Evolutionary conservation across 2,329 filamentous ascomycete species (phyloP).

Genomic region (Scedosporium apiospermum): DNA sequence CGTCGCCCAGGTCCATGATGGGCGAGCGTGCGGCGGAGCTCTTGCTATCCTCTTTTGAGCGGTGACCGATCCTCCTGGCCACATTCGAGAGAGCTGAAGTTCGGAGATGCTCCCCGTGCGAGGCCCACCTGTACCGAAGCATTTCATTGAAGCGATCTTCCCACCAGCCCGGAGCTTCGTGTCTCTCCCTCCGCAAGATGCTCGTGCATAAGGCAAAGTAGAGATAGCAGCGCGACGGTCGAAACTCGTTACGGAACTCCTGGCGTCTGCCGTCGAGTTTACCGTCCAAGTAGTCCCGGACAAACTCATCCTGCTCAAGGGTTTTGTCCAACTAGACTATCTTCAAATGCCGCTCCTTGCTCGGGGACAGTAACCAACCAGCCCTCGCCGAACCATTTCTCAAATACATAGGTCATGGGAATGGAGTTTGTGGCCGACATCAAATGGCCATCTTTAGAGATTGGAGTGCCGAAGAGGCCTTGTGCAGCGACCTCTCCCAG

Average conservation of each 20-base stretch:
- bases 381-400: neutral
- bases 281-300: too few relatives aligned
- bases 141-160: neutral
- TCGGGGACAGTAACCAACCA: neutral
- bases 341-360: neutral
- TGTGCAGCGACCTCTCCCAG: neutral
- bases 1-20: neutral
- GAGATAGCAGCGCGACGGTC: neutral
- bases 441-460: neutral
- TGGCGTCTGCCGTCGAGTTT: neutral
- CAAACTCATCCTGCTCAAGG: neutral
- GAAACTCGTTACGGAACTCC: neutral
- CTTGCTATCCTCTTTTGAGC: neutral
- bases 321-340: neutral
- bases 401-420: neutral
- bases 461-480: neutral
- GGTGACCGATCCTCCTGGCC: neutral
- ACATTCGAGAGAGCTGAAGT: neutral
- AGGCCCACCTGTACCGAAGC: neutral
- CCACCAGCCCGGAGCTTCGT: neutral
- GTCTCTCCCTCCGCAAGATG: neutral
- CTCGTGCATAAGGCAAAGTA: neutral
- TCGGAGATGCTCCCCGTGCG: neutral
- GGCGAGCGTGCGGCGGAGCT: neutral
- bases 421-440: neutral